A percentile compares a stretch with the other conserved stretches of the same genome.
These are phyloP conservation scores for Aspergillus neoniger DNA, from an alignment of 2,329 filamentous ascomycete genomes.

Conservation along the genomic window DNA sequence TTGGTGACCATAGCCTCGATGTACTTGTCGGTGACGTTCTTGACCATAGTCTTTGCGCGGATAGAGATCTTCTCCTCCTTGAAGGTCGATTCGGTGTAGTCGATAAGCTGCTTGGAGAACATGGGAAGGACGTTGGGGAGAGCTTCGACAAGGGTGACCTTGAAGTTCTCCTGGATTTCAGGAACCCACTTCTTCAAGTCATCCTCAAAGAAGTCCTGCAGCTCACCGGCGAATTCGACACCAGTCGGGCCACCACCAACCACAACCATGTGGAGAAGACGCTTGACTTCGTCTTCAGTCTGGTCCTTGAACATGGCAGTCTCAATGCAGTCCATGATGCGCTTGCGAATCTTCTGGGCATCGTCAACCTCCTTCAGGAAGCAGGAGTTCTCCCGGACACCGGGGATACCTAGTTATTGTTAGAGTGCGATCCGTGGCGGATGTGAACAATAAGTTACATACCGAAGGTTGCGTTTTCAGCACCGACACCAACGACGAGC, in stretches of 20 bases:
- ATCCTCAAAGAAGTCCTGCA: slow-evolving; percentile 98
- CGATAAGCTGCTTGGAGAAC: slow-evolving; percentile 98
- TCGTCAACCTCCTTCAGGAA: slow-evolving; percentile 98
- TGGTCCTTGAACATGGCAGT: slow-evolving; percentile 99
- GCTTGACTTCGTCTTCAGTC: slow-evolving; percentile 80
- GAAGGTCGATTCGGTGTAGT: slow-evolving; percentile 98
- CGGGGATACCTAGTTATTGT: slow-evolving; percentile 67
- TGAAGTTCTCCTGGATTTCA: slow-evolving; percentile 91
- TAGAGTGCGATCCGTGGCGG: slow-evolving; percentile 2
- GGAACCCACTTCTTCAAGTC: slow-evolving; percentile 98
- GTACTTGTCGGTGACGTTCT: slow-evolving; percentile 88
- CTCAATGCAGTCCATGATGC: slow-evolving; percentile 99
- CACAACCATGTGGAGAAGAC: slow-evolving; percentile 96
- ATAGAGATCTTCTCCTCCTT: slow-evolving; percentile 98
- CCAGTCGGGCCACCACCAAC: slow-evolving; percentile 92
- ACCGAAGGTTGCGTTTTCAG: slow-evolving; percentile 98
- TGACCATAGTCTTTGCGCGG: slow-evolving; percentile 98
- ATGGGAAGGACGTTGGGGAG: slow-evolving; percentile 91
- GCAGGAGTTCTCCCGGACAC: slow-evolving; percentile 91
- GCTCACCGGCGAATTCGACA: slow-evolving; percentile 97
- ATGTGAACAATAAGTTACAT: slow-evolving; percentile 25
- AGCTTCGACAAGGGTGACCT: slow-evolving; percentile 95
- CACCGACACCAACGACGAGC: slow-evolving; percentile 94
- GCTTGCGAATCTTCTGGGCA: slow-evolving; percentile 93
- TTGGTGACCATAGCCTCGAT: slow-evolving; percentile 85